phyloP scores from a whole-genome alignment of 441 rosid genomes.

The Populus tomentosa region DNA sequence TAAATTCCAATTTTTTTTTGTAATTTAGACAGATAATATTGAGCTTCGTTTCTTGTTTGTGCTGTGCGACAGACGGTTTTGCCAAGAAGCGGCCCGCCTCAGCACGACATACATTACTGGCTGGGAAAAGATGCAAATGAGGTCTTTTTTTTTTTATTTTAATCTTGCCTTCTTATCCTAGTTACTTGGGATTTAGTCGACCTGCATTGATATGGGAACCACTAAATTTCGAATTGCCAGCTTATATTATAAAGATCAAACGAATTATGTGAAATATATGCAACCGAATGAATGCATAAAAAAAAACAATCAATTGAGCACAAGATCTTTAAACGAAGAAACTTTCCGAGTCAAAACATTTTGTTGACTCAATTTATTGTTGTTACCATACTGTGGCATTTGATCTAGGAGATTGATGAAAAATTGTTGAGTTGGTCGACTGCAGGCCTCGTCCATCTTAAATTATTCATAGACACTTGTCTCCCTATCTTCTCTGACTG shows the following conservation, averaged over 20 bases:
- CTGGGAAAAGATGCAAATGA: slow-evolving; percentile 61
- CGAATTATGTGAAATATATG: neutral
- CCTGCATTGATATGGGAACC: neutral
- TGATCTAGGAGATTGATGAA: neutral
- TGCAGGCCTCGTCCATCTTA: neutral
- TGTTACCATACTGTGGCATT: neutral
- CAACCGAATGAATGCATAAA: neutral
- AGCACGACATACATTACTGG: slow-evolving; percentile 82
- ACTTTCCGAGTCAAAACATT: neutral
- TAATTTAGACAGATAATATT: neutral
- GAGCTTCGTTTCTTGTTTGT: neutral
- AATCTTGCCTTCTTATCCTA: neutral
- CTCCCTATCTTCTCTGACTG: neutral
- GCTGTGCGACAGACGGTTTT: slow-evolving; percentile 44
- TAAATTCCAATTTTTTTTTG: neutral
- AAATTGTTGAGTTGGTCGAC: neutral
- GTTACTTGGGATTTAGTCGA: neutral
- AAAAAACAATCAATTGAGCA: neutral
- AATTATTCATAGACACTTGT: neutral
- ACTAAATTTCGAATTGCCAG: neutral
- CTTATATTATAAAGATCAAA: neutral
- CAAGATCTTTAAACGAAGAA: neutral
- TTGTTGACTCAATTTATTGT: neutral
- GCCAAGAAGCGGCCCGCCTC: slow-evolving; percentile 47
- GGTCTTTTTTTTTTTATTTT: too few relatives aligned